Evolutionary conservation across 345 rosid species (phyloP).

Genomic region (Eucalyptus coolabah): DNA sequence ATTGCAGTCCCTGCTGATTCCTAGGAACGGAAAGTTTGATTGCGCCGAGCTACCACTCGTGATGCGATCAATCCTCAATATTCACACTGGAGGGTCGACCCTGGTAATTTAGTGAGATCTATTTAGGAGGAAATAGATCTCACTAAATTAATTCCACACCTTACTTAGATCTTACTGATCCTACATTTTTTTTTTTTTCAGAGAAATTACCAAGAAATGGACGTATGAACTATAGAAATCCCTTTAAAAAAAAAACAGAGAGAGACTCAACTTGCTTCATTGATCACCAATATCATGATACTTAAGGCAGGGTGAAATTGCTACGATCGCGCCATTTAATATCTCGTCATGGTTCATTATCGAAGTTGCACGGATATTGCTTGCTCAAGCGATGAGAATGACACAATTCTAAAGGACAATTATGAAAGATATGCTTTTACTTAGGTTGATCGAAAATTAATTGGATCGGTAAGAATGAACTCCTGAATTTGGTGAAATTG

Average conservation of each 20-base stretch:
- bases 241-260: background rate
- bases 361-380: background rate
- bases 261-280: background rate
- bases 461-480: background rate
- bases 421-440: background rate
- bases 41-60: no score
- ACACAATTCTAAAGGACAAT: background rate
- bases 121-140: background rate
- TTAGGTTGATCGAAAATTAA: background rate
- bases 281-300: background rate
- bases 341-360: background rate
- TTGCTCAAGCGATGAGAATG: background rate
- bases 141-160: background rate
- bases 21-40: no score
- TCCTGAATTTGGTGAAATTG: background rate
- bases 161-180: background rate
- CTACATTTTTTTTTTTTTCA: no score
- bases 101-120: background rate
- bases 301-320: background rate
- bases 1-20: no score
- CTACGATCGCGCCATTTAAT: accelerated
- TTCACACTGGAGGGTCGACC: no score
- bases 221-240: background rate
- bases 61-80: no score
- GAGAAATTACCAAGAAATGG: background rate